Percentiles rank a stretch among this genome's conserved stretches.
Conservation (phyloP, 805 yeast species). For the Saccharomycopsis schoenii region DNA sequence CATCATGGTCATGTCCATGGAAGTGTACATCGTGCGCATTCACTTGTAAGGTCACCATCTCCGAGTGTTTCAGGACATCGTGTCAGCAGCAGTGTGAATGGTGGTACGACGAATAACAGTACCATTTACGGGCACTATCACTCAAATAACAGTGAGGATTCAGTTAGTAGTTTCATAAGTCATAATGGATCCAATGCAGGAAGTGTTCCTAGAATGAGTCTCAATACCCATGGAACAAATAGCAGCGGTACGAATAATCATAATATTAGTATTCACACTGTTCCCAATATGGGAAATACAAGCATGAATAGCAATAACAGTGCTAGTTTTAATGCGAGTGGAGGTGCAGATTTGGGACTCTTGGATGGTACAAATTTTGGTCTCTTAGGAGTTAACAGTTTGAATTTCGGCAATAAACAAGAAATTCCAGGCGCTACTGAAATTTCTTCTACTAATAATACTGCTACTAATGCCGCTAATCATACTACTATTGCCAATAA, state of each 20-base stretch:
- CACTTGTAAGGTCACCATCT: not conserved
- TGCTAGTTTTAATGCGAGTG: not conserved
- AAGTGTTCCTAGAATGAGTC: not conserved
- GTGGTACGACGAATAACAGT: not conserved
- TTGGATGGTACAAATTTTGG: not conserved
- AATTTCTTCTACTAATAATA: not conserved
- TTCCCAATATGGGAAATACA: not conserved
- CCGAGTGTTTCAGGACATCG: not conserved
- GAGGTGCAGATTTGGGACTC: not conserved
- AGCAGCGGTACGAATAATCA: constrained; percentile 1
- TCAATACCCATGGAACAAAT: not conserved
- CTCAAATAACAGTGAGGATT: constrained; percentile 15
- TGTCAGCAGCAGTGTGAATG: not conserved
- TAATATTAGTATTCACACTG: not conserved
- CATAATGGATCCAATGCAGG: constrained; percentile 1
- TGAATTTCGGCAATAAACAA: not conserved
- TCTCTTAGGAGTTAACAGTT: not conserved
- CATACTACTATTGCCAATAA: not conserved
- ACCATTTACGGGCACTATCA: not conserved
- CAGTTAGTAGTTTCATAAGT: constrained; percentile 10
- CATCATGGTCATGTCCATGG: not conserved
- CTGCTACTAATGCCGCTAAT: not conserved
- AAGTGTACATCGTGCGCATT: not conserved
- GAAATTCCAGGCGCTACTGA: not conserved
- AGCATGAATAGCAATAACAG: not conserved